phyloP scores from a whole-genome alignment of 306 rosid genomes.

The Vicia villosa region DNA sequence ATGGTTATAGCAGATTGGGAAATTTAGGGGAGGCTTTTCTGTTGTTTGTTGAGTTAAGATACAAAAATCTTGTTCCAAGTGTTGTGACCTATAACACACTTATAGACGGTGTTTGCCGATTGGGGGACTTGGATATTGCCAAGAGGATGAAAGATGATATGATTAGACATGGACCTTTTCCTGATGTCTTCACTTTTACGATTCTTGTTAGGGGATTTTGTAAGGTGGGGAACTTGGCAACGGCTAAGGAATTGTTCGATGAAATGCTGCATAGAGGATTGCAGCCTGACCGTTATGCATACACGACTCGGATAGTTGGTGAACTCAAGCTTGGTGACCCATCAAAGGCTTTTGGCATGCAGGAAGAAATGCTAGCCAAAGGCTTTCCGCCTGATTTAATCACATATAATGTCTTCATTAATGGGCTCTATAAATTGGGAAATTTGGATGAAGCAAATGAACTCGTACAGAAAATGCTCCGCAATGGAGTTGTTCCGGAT shows the following conservation, averaged over 20 bases:
- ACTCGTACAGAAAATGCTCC: slow-evolving; percentile 55
- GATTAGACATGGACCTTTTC: slow-evolving; percentile 53
- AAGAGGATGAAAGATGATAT: slow-evolving; percentile 60
- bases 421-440: slow-evolving; percentile 61
- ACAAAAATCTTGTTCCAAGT: slow-evolving; percentile 50
- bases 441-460: slow-evolving; percentile 56
- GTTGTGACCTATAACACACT: slow-evolving; percentile 74
- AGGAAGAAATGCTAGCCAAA: slow-evolving; percentile 70
- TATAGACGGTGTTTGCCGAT: slow-evolving; percentile 67
- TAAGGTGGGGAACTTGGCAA: slow-evolving; percentile 56
- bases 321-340: slow-evolving; percentile 69
- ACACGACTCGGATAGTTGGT: slow-evolving; percentile 65
- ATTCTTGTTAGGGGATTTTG: slow-evolving; percentile 68
- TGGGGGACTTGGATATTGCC: slow-evolving; percentile 71
- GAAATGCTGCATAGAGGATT: slow-evolving; percentile 68
- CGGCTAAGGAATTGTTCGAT: slow-evolving; percentile 68
- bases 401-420: slow-evolving; percentile 64
- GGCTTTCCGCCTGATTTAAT: slow-evolving; percentile 74
- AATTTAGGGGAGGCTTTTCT: slow-evolving; percentile 58
- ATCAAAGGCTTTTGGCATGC: slow-evolving; percentile 59
- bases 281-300: slow-evolving; percentile 67
- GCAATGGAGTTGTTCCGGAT: slow-evolving; percentile 61
- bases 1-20: slow-evolving; percentile 67
- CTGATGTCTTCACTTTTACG: slow-evolving; percentile 74
- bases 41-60: slow-evolving; percentile 54